These are phyloP conservation scores for Phialemoniopsis sp. DNA, from an alignment of 2,329 filamentous ascomycete genomes.

Conservation along the genomic window DNA sequence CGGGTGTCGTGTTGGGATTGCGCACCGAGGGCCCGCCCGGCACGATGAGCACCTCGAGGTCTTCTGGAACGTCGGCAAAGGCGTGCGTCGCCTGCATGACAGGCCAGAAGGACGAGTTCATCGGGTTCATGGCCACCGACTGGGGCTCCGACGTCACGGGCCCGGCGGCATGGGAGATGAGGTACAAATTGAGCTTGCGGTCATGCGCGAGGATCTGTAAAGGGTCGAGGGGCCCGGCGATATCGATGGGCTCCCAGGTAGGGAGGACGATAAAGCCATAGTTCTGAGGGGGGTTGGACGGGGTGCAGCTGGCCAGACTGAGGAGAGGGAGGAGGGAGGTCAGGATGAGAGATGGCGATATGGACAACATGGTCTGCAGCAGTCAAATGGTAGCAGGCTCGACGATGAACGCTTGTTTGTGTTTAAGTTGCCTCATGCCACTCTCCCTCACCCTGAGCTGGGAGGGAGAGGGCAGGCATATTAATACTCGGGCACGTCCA, in stretches of 20 bases:
- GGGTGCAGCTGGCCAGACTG: too few species aligned
- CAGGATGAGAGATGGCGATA: too few species aligned
- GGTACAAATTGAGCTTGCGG: conserved; percentile 30
- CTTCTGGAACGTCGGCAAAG: conserved; percentile 43
- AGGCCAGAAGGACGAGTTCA: conserved; percentile 26
- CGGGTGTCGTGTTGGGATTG: conserved; percentile 18
- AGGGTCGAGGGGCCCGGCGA: conserved; percentile 40
- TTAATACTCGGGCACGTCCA: too few species aligned
- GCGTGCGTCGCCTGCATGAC: conserved; percentile 38
- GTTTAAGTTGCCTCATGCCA: too few species aligned
- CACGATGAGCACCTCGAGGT: conserved; percentile 59
- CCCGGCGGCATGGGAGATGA: conserved; percentile 34
- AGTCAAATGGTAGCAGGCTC: too few species aligned
- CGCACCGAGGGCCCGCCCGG: conserved; percentile 56
- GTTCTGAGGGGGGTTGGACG: too few species aligned
- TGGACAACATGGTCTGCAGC: too few species aligned
- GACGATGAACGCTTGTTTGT: too few species aligned
- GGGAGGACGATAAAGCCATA: conserved; percentile 41
- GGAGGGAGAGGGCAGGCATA: too few species aligned
- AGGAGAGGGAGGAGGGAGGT: too few species aligned
- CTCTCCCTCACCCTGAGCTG: too few species aligned
- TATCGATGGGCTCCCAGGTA: conserved; percentile 38
- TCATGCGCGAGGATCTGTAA: conserved; percentile 33
- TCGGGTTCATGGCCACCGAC: conserved; percentile 16
- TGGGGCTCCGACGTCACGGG: conserved; percentile 30